Evolutionary conservation across 1,139 yeast species (phyloP).

Genomic region (Zygotorulaspora mrakii): DNA sequence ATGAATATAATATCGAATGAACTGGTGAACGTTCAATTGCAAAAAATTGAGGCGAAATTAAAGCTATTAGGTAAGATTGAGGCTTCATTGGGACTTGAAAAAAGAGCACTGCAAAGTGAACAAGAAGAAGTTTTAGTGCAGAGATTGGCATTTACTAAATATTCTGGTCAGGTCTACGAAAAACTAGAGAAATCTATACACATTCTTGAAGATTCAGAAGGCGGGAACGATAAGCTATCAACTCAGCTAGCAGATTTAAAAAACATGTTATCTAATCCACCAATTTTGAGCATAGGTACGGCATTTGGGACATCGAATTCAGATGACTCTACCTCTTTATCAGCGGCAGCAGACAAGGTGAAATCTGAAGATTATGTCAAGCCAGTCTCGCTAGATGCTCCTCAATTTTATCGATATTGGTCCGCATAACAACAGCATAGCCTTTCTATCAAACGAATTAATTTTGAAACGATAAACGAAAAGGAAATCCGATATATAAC

Average conservation of each 20-base stretch:
- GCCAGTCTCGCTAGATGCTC: slow-evolving; percentile 77
- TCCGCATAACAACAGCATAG: slow-evolving; percentile 40
- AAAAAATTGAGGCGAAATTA: slow-evolving; percentile 74
- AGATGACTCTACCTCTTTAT: slow-evolving; percentile 13
- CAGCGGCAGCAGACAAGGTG: slow-evolving; percentile 6
- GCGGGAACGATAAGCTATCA: slow-evolving; percentile 21
- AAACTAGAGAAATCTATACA: slow-evolving; percentile 26
- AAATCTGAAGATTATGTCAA: slow-evolving; percentile 43
- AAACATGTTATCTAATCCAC: slow-evolving; percentile 50
- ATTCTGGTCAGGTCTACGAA: slow-evolving; percentile 28
- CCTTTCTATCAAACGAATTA: no score
- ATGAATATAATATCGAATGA: slow-evolving; percentile 57
- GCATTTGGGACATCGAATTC: slow-evolving; percentile 13
- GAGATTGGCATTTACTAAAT: slow-evolving; percentile 55
- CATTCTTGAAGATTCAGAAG: slow-evolving; percentile 10
- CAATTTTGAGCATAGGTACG: slow-evolving; percentile 33
- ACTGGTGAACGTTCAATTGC: slow-evolving; percentile 66
- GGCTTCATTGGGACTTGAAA: slow-evolving; percentile 72
- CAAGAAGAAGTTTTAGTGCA: slow-evolving; percentile 82
- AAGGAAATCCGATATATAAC: not conserved
- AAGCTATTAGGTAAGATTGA: slow-evolving; percentile 69
- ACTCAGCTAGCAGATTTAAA: slow-evolving; percentile 46
- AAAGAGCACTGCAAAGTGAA: slow-evolving; percentile 65
- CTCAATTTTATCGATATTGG: slow-evolving; percentile 88
- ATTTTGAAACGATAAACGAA: slow-evolving; percentile 1